A percentile compares a stretch with the other conserved stretches of the same genome.
Conservation (phyloP, 2,329 filamentous ascomycete genomes). For the Epichloe scottii region DNA sequence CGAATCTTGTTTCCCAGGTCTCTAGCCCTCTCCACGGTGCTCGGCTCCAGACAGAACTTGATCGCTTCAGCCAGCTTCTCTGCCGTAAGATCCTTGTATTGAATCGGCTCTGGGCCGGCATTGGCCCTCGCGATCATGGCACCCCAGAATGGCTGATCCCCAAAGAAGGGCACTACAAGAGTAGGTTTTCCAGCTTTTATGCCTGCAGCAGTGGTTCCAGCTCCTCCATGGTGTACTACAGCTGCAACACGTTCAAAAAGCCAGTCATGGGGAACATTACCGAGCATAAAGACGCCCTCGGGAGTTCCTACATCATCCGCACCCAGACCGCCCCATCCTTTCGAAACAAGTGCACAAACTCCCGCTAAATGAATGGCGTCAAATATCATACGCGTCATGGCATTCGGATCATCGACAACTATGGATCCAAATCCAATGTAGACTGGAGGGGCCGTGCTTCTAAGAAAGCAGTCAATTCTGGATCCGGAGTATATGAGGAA, state of each 20-base stretch:
- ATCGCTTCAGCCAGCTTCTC: constrained; percentile 57
- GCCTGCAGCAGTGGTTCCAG: constrained; percentile 79
- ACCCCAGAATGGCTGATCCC: constrained; percentile 76
- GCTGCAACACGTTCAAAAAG: constrained; percentile 68
- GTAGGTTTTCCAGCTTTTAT: constrained; percentile 71
- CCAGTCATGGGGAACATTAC: constrained; percentile 83
- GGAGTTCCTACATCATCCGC: constrained; percentile 58
- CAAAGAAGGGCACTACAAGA: constrained; percentile 76
- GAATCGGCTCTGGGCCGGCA: constrained; percentile 59
- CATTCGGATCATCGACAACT: constrained; percentile 63
- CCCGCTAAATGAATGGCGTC: constrained; percentile 54
- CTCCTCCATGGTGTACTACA: constrained; percentile 80
- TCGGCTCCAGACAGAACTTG: constrained; percentile 42
- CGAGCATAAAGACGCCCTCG: constrained; percentile 68
- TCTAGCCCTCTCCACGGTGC: constrained; percentile 42
- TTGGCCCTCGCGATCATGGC: constrained; percentile 61
- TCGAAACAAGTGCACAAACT: constrained; percentile 69
- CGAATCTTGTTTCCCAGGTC: constrained; percentile 53
- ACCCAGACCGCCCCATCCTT: constrained; percentile 79
- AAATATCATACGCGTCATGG: constrained; percentile 59
- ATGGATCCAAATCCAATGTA: constrained; percentile 81
- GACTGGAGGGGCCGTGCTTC: constrained; percentile 57
- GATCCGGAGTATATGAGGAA: constrained; percentile 51
- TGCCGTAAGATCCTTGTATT: constrained; percentile 53
- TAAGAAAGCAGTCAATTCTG: constrained; percentile 54